A percentile compares a stretch with the other conserved stretches of the same genome.
These are phyloP conservation scores for Macrocystidia cucumis DNA, from an alignment of 1,284 basidiomycete genomes.

Conservation along the genomic window DNA sequence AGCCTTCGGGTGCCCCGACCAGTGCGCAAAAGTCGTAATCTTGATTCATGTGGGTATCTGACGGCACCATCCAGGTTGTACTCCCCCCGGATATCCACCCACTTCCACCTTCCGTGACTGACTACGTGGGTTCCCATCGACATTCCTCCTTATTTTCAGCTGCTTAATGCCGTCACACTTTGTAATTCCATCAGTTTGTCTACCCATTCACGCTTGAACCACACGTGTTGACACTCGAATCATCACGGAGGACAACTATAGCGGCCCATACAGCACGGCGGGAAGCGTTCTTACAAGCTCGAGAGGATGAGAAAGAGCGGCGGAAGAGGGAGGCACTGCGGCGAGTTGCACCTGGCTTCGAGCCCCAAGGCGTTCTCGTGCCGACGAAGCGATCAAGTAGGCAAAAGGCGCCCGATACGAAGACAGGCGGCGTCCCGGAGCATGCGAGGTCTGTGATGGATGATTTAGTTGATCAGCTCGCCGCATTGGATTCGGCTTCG, in stretches of 20 bases:
- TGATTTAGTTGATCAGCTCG: constrained; percentile 71
- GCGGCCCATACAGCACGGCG: constrained; percentile 58
- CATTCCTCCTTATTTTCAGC: not conserved
- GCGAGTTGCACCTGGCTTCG: constrained; percentile 69
- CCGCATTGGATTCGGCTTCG: constrained; percentile 42
- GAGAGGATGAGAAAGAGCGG: constrained; percentile 73
- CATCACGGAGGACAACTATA: constrained; percentile 59
- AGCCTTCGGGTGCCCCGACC: constrained; percentile 80
- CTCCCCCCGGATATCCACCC: constrained; percentile 88
- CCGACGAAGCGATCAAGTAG: constrained; percentile 33
- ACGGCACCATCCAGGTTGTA: constrained; percentile 52
- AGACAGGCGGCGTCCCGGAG: constrained; percentile 14
- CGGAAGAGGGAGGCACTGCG: constrained; percentile 70
- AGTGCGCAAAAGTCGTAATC: constrained; percentile 32
- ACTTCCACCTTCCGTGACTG: constrained; percentile 79
- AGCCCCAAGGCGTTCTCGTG: constrained; percentile 51
- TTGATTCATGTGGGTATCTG: constrained; percentile 1
- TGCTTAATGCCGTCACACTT: not conserved
- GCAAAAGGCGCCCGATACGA: constrained; percentile 7
- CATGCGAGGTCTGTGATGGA: constrained; percentile 64
- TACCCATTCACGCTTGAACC: constrained; percentile 90
- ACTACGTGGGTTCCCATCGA: constrained; percentile 62
- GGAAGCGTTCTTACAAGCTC: constrained; percentile 59
- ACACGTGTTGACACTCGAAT: constrained; percentile 69
- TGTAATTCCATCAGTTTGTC: constrained; percentile 60